Evolutionary conservation across 768 basidiomycete species (phyloP), one percentile per base, ranked within the genome.

Genomic region (Xerocomellus dryophilus): DNA sequence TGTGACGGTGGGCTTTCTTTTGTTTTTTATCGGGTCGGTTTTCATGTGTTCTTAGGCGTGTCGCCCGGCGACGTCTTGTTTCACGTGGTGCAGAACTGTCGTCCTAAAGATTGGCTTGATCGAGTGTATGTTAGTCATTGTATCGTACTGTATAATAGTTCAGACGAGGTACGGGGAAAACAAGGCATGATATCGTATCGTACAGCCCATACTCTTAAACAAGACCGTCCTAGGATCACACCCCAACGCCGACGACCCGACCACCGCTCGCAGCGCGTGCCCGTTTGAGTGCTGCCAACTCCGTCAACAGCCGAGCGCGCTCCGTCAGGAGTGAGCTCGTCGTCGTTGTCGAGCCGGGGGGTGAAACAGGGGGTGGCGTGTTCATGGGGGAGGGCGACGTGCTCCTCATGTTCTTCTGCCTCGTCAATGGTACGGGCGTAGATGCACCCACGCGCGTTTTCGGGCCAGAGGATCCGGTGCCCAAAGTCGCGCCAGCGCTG

Each of bases 311-410:
- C 36, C 75, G 70, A 0, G 84, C 82, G 0, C 85, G 80, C 58
- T 86, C 82, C 15, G 80, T 78, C 17, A 86, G 55, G 7, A 88
- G 73, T 12, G 78, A 72, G 17, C 79, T 67, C 2, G 81, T 83
- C 27, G 40, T 52, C 35, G 77, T 73, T 17, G 77, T 67, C 36
- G 71, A 71, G 7, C 77, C 73, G 7, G 46, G 38, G 1, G 43
- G 44, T 23, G 25, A 2, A 8, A 29, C n/a, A 21, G 7, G 14
- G 4, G 43, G 23, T 7, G 39, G 40, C 35, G 9, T 3, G 14
- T 11, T 40, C 31, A 21, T 36, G 6, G 45, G 51, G 12, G 27
- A n/a, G 0, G 41, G 31, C 4, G 51, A 47, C 10, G 23, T 32
- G 12, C 49, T 31, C 27, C 21, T 20, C 18, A 2, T 18, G 7